Evolutionary conservation across 805 yeast genomes (phyloP).

Genomic region (Candida ulmi): DNA sequence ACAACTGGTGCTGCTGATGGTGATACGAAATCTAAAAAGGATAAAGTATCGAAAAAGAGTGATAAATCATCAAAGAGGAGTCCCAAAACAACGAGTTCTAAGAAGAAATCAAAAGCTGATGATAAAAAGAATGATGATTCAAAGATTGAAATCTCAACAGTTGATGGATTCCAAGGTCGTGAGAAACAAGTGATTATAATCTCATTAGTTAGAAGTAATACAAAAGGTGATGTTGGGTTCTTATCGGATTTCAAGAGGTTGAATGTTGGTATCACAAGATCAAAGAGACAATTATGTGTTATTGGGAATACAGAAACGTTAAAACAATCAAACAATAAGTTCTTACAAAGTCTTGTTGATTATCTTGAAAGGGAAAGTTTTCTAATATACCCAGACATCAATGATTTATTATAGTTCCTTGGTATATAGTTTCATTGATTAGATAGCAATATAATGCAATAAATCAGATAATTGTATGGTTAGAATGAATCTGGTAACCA

Average conservation of each 20-base stretch:
- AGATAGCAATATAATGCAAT: no score
- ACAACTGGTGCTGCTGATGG: no score
- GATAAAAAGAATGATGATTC: constrained; percentile 18
- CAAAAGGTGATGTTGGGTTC: constrained; percentile 69
- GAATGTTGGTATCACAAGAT: constrained; percentile 91
- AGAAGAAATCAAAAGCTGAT: background rate
- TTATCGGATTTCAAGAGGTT: constrained; percentile 71
- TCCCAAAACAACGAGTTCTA: no score
- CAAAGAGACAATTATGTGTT: constrained; percentile 77
- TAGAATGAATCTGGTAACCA: constrained; percentile 18
- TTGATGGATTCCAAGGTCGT: constrained; percentile 96
- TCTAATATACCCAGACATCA: constrained; percentile 1
- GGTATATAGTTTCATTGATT: no score
- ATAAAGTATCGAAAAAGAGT: no score
- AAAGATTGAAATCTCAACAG: constrained; percentile 73
- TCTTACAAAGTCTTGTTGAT: constrained; percentile 3
- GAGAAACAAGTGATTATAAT: constrained; percentile 85
- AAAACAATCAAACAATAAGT: background rate
- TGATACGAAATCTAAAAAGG: no score
- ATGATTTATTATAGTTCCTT: no score
- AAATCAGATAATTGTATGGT: no score
- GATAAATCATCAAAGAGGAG: no score
- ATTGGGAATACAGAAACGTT: constrained; percentile 83
- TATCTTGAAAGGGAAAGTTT: constrained; percentile 7
- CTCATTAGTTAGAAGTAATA: constrained; percentile 79